Conservation (phyloP, 2,329 filamentous ascomycete genomes). For the Botrytis sinoallii region DNA sequence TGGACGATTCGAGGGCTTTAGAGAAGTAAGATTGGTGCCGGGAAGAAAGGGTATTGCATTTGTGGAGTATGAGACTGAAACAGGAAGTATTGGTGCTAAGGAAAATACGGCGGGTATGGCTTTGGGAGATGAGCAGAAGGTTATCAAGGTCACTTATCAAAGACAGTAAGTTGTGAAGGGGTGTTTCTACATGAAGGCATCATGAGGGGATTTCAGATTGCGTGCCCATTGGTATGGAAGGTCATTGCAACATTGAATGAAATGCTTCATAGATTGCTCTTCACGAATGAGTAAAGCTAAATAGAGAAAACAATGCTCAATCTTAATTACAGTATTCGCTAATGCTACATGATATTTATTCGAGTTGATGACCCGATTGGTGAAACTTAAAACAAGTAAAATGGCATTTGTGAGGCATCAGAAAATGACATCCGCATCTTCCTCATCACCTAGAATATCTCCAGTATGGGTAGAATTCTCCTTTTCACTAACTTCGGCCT, state of each 20-base stretch:
- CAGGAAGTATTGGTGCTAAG: slow-evolving; percentile 87
- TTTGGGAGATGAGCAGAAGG: slow-evolving; percentile 69
- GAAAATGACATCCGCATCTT: slow-evolving; percentile 86
- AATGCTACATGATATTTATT: slow-evolving; percentile 32
- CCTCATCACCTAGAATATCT: slow-evolving; percentile 71
- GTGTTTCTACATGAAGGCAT: background rate
- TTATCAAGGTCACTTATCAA: slow-evolving; percentile 95
- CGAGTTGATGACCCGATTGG: background rate
- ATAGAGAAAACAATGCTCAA: slow-evolving; percentile 8
- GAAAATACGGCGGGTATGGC: slow-evolving; percentile 86
- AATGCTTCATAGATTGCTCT: slow-evolving; percentile 4
- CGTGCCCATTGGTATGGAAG: background rate
- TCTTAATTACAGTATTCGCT: slow-evolving; percentile 25
- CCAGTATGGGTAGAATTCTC: slow-evolving; percentile 46
- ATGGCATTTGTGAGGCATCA: slow-evolving; percentile 39
- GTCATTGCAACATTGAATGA: slow-evolving; percentile 18
- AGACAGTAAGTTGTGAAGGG: slow-evolving; percentile 57
- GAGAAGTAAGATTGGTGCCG: slow-evolving; percentile 85
- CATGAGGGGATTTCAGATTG: background rate
- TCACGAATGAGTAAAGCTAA: background rate
- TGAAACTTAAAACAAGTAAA: slow-evolving; percentile 7
- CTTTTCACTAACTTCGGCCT: slow-evolving; percentile 35
- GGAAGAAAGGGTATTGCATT: slow-evolving; percentile 87
- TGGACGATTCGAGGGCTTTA: slow-evolving; percentile 87
- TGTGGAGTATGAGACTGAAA: slow-evolving; percentile 90